A percentile compares a stretch with the other conserved stretches of the same genome.
Evolutionary conservation across 2,329 filamentous ascomycete genomes (phyloP).

Genomic region (Fusarium domesticum): DNA sequence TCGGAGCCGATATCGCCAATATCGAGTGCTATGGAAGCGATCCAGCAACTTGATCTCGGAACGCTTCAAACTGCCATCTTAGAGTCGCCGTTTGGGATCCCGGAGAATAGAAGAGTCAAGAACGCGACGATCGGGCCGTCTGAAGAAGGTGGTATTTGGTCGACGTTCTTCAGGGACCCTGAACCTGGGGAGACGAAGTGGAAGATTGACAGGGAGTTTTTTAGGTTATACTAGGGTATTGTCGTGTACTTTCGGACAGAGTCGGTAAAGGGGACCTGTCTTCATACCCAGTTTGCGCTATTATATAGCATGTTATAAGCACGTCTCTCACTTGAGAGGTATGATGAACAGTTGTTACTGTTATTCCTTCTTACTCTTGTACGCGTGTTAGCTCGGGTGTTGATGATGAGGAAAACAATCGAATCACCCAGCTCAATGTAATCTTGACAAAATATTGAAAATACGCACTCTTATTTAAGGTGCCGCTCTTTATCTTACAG

Average conservation of each 20-base stretch:
- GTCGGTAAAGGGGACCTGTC: background rate
- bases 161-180: slow-evolving; percentile 31
- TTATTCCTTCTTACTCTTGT: no score
- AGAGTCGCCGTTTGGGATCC: slow-evolving; percentile 30
- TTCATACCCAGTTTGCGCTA: background rate
- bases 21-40: slow-evolving; percentile 14
- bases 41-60: slow-evolving; percentile 13
- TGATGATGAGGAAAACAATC: no score
- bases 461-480: no score
- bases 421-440: no score
- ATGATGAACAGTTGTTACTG: no score
- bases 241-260: background rate
- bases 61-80: slow-evolving; percentile 9
- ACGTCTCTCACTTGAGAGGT: no score
- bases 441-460: no score
- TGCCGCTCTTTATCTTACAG: no score
- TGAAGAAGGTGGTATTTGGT: slow-evolving; percentile 26
- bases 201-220: slow-evolving; percentile 30
- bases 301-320: no score
- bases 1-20: slow-evolving; percentile 11
- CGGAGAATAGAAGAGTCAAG: slow-evolving; percentile 29
- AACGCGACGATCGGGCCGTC: slow-evolving; percentile 30
- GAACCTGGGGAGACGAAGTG: slow-evolving; percentile 24
- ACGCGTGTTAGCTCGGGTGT: no score
- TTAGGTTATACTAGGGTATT: slow-evolving; percentile 3